phyloP scores from a whole-genome alignment of 2,329 filamentous ascomycete species.

The Claviceps pazoutovae region DNA sequence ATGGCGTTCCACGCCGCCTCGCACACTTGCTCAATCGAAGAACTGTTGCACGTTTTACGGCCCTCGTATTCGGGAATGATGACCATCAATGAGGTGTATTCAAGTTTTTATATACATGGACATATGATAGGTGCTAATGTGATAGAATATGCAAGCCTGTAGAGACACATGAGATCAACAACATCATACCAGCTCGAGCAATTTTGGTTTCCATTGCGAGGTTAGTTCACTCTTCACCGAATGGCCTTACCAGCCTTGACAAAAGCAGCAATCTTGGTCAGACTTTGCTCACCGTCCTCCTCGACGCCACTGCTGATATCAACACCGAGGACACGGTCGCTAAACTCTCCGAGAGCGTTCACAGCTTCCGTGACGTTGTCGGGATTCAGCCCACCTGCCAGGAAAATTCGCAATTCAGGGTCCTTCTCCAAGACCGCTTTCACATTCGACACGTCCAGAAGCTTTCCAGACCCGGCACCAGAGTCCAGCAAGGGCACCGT shows the following conservation, averaged over 20 bases:
- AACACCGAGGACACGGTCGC: constrained; percentile 58
- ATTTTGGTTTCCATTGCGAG: not conserved
- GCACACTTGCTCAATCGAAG: not conserved
- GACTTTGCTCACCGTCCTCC: constrained; percentile 62
- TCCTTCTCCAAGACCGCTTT: constrained; percentile 53
- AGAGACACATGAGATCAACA: not conserved
- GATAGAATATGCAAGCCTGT: no score
- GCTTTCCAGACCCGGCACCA: constrained; percentile 68
- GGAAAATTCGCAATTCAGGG: constrained; percentile 54
- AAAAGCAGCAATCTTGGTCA: constrained; percentile 71
- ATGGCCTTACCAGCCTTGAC: constrained; percentile 57
- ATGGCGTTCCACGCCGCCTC: no score
- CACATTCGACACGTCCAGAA: constrained; percentile 59
- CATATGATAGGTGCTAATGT: not conserved
- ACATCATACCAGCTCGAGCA: not conserved
- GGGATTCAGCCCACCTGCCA: constrained; percentile 75
- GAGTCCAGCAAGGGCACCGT: constrained; percentile 75
- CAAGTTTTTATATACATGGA: not conserved
- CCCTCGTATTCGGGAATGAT: not conserved
- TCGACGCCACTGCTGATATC: constrained; percentile 95
- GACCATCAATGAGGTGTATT: no score
- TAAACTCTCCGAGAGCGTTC: constrained; percentile 43
- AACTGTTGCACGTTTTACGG: not conserved
- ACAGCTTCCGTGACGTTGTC: constrained; percentile 63
- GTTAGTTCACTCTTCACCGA: constrained; percentile 21